Percentiles rank a stretch among this genome's conserved stretches.
Conservation (phyloP, 768 basidiomycete species). For the Kwoniella pini region DNA sequence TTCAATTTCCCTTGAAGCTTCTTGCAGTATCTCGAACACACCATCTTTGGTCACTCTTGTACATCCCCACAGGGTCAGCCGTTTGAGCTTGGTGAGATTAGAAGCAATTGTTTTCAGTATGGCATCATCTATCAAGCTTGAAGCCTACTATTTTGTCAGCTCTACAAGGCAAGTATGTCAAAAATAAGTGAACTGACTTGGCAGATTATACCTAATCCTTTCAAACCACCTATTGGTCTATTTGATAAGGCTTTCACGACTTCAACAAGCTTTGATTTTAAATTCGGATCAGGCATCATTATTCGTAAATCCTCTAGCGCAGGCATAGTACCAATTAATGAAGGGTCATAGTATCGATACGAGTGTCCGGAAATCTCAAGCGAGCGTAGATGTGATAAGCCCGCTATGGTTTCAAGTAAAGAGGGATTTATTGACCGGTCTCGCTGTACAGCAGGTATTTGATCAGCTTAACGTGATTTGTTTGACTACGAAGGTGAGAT, state of each 20-base stretch:
- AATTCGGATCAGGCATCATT: constrained; percentile 46
- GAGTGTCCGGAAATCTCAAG: constrained; percentile 47
- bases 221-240: constrained; percentile 29
- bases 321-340: constrained; percentile 26
- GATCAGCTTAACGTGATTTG: not conserved
- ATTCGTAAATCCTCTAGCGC: constrained; percentile 38
- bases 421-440: constrained; percentile 38
- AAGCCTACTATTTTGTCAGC: constrained; percentile 19
- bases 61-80: constrained; percentile 44
- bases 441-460: constrained; percentile 15
- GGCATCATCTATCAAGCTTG: constrained; percentile 40
- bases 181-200: constrained; percentile 19
- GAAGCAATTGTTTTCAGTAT: constrained; percentile 31
- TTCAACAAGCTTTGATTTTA: constrained; percentile 23
- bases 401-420: constrained; percentile 28
- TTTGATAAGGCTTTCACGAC: constrained; percentile 16
- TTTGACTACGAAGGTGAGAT: not conserved
- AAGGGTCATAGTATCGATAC: constrained; percentile 38
- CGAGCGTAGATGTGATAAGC: constrained; percentile 26
- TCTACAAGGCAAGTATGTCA: not conserved
- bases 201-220: constrained; percentile 37
- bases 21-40: constrained; percentile 25
- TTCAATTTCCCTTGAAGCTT: constrained; percentile 28
- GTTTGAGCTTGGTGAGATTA: constrained; percentile 18
- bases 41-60: constrained; percentile 36